Evolutionary conservation across 2,329 filamentous ascomycete species (phyloP), one percentile per base, ranked within the genome.

Genomic region (Ophiocordyceps sinensis): DNA sequence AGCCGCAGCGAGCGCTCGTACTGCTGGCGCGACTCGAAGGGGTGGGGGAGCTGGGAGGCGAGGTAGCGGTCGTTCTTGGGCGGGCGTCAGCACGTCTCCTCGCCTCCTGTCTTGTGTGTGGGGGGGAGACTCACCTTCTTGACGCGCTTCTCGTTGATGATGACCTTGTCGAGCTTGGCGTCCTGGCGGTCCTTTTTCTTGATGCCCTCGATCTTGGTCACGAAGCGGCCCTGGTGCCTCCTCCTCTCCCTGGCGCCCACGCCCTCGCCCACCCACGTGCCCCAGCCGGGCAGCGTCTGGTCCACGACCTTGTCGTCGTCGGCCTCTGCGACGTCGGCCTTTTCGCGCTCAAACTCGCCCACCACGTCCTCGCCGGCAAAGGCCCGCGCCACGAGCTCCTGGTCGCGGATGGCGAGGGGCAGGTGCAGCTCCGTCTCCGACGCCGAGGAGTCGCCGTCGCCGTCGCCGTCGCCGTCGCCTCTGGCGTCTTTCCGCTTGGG

Each of bases 231-330:
- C 52, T 70, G 67, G 53, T 82, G 78, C 50, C 72, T 64, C 54
- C 77, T 77, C 60, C 76, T 71, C 48, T 83, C 75, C 45, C 74
- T 75, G 50, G 77, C 79, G 59, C 77, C 82, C 47, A 95, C 69
- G 15, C 88, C 89, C 14, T 83, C 78, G 46, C 91, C 91, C 5
- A 83, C 75, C 91, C 91, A 95, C 53, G 72, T 79, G 48, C 91
- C 91, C 91, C 91, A 98, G 37, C 91, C 91, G 1, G 87, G 87
- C 6, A 98, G 71, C n/a, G 84, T 83, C 49, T 82, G 82, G 57
- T 89, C 86, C 28, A 87, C 64, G 42, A 85, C 67, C 61, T 91
- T 82, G 55, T 93, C 84, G 49, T 83, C 86, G 59, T 95, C 87
- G 15, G 85, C 83, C 28, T 75, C 71, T 15, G 77, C 75, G 1